Evolutionary conservation across 2,329 filamentous ascomycete species (phyloP).

Genomic region (Tolypocladium endophyticum): DNA sequence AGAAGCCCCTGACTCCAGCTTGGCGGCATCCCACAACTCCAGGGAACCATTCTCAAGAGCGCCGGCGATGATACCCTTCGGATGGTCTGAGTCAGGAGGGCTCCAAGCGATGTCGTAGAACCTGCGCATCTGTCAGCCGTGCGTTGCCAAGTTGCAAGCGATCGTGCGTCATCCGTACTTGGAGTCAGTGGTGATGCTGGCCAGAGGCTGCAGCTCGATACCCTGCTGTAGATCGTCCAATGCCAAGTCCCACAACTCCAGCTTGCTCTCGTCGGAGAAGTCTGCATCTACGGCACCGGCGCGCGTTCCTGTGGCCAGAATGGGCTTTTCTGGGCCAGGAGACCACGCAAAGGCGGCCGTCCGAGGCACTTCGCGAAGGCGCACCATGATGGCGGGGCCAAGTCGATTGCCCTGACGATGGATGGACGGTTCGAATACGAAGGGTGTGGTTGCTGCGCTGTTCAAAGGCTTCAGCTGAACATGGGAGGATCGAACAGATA

Average conservation of each 20-base stretch:
- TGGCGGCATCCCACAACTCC: constrained; percentile 83
- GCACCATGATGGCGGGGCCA: constrained; percentile 61
- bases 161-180: constrained; percentile 46
- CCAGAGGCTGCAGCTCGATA: constrained; percentile 76
- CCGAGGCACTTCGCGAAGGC: constrained; percentile 89
- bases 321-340: constrained; percentile 63
- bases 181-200: constrained; percentile 77
- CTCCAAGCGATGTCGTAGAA: constrained; percentile 98
- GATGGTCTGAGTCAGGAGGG: constrained; percentile 64
- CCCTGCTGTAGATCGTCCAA: constrained; percentile 67
- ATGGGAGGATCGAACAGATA: constrained; percentile 9
- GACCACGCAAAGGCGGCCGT: constrained; percentile 98
- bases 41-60: constrained; percentile 90
- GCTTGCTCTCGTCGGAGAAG: constrained; percentile 93
- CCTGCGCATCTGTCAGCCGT: constrained; percentile 34
- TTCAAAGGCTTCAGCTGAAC: constrained; percentile 9
- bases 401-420: constrained; percentile 2
- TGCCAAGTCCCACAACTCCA: constrained; percentile 92
- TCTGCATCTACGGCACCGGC: constrained; percentile 93
- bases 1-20: constrained; percentile 44
- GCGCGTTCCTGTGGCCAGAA: constrained; percentile 86
- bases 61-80: constrained; percentile 84
- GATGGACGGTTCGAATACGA: background rate
- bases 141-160: background rate
- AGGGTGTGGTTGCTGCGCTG: constrained; percentile 3